Evolutionary conservation across 1,284 basidiomycete species (phyloP).

Genomic region (Boletus sp.): DNA sequence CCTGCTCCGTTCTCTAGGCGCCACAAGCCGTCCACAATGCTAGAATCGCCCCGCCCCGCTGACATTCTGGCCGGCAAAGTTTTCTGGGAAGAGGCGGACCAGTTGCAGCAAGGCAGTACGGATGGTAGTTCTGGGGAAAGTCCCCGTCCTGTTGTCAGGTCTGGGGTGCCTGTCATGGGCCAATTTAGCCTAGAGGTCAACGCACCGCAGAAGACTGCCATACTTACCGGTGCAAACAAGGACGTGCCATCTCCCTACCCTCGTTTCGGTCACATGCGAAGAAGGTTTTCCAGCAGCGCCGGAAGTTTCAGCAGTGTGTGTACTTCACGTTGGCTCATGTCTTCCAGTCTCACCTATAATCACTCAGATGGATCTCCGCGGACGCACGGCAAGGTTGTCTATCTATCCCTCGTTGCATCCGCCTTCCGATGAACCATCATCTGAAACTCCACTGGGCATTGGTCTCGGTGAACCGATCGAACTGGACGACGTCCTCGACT

Average conservation of each 20-base stretch:
- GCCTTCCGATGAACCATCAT: slow-evolving; percentile 36
- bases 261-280: slow-evolving; percentile 38
- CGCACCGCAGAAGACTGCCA: slow-evolving; percentile 40
- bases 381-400: slow-evolving; percentile 35
- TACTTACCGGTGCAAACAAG: slow-evolving; percentile 56
- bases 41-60: slow-evolving; percentile 51
- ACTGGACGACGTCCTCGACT: slow-evolving; percentile 77
- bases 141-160: slow-evolving; percentile 22
- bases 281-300: slow-evolving; percentile 31
- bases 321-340: slow-evolving; percentile 11
- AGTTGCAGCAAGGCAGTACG: slow-evolving; percentile 35
- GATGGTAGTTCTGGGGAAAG: slow-evolving; percentile 28
- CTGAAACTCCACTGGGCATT: slow-evolving; percentile 33
- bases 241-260: slow-evolving; percentile 67
- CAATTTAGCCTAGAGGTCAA: slow-evolving; percentile 41
- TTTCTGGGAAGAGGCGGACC: slow-evolving; percentile 45
- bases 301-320: slow-evolving; percentile 38
- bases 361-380: slow-evolving; percentile 34
- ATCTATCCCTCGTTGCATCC: slow-evolving; percentile 28
- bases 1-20: slow-evolving; percentile 38
- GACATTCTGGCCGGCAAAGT: slow-evolving; percentile 62
- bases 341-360: slow-evolving; percentile 9
- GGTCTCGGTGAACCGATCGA: slow-evolving; percentile 54
- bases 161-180: slow-evolving; percentile 50
- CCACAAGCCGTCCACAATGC: slow-evolving; percentile 32